phyloP scores from a whole-genome alignment of 441 rosid species.

The Syzygium malaccense region DNA sequence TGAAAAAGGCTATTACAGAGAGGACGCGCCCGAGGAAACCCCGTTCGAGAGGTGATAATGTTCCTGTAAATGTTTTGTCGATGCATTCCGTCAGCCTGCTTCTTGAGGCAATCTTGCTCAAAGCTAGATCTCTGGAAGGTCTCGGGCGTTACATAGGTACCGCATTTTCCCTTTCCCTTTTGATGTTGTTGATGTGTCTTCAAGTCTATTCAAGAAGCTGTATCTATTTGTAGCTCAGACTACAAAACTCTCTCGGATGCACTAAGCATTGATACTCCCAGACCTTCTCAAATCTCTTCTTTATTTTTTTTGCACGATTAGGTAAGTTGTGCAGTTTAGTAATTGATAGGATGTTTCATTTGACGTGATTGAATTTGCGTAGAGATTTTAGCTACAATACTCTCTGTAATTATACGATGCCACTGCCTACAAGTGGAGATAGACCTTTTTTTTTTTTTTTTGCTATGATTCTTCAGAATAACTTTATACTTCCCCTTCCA shows the following conservation, averaged over 20 bases:
- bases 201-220: not conserved
- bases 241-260: not conserved
- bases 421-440: not conserved
- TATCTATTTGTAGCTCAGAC: not conserved
- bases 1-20: constrained; percentile 55
- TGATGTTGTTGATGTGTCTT: not conserved
- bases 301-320: not conserved
- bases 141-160: constrained; percentile 60
- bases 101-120: constrained; percentile 77
- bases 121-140: constrained; percentile 73
- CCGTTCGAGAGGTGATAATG: constrained; percentile 40
- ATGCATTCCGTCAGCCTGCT: constrained; percentile 87
- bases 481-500: constrained; percentile 8
- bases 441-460: not conserved
- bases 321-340: not conserved
- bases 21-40: constrained; percentile 48
- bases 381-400: not conserved
- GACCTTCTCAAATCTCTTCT: not conserved
- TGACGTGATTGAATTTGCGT: not conserved
- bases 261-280: not conserved
- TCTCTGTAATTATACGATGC: not conserved
- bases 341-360: not conserved
- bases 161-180: not conserved
- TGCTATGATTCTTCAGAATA: not conserved
- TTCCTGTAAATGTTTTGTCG: constrained; percentile 53